phyloP scores from a whole-genome alignment of 1,284 basidiomycete species.

The Somion occarium region DNA sequence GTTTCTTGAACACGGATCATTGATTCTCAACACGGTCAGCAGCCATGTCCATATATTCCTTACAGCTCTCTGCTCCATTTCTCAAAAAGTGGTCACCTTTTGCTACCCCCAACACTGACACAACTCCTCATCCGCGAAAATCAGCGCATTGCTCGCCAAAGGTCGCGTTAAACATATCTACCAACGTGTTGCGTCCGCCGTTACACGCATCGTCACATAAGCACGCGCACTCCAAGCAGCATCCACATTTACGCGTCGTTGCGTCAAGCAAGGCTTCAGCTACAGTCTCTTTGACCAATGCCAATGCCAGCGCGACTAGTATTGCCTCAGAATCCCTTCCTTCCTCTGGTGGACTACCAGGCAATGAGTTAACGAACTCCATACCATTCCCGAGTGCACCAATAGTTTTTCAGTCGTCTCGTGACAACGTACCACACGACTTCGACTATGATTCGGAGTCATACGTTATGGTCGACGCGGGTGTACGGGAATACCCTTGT shows the following conservation, averaged over 20 bases:
- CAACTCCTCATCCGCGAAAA: background rate
- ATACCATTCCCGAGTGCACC: conserved; percentile 27
- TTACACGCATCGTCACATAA: background rate
- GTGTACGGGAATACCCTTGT: background rate
- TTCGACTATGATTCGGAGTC: background rate
- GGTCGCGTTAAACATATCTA: background rate
- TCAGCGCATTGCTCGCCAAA: background rate
- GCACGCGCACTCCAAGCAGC: background rate
- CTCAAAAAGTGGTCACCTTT: background rate
- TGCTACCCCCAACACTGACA: background rate
- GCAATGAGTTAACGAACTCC: conserved; percentile 10
- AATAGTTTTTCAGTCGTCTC: conserved; percentile 10
- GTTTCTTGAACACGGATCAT: background rate
- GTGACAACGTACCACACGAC: background rate
- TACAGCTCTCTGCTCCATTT: background rate
- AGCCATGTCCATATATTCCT: conserved; percentile 1
- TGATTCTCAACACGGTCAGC: no score
- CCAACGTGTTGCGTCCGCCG: background rate
- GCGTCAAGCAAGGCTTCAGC: conserved; percentile 20
- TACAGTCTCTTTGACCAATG: conserved; percentile 26
- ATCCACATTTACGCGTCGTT: background rate
- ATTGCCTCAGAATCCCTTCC: conserved; percentile 6
- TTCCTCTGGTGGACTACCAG: conserved; percentile 8
- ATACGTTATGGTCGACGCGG: background rate
- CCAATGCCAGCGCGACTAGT: conserved; percentile 19